phyloP scores from a whole-genome alignment of 176 grass and related monocot genomes.

The Pontederia crassipes region DNA sequence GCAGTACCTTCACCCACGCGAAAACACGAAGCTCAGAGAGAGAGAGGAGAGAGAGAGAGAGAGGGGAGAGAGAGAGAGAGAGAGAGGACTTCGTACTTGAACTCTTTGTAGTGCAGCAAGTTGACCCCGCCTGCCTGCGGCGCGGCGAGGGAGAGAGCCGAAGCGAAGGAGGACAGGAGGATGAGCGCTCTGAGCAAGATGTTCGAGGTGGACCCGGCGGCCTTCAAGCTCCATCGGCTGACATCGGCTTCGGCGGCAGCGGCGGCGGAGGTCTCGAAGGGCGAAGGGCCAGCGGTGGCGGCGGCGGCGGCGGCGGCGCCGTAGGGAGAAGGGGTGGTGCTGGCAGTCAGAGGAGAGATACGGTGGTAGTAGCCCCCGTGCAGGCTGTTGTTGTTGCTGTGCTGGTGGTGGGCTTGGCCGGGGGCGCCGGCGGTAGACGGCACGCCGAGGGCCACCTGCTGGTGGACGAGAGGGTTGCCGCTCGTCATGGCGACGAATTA shows the following conservation, averaged over 20 bases:
- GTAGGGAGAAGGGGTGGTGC: no score
- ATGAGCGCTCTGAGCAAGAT: neutral
- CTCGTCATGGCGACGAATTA: no score
- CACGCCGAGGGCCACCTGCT: no score
- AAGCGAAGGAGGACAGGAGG: conserved; percentile 8
- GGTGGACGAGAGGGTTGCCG: no score
- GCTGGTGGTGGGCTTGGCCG: no score
- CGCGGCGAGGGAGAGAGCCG: conserved; percentile 1
- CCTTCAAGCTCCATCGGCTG: neutral
- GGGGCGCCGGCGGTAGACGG: no score
- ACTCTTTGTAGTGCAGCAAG: neutral
- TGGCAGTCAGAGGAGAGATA: no score
- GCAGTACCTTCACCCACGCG: neutral
- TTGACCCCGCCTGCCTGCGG: neutral
- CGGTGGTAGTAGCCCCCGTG: no score
- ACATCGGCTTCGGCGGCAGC: neutral
- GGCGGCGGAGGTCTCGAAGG: neutral
- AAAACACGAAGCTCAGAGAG: neutral
- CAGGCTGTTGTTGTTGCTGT: no score
- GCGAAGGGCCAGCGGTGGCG: neutral
- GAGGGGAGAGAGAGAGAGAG: no score
- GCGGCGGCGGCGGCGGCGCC: no score
- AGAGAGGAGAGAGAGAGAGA: no score
- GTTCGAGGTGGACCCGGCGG: neutral
- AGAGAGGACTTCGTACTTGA: neutral